Percentiles rank a stretch among this genome's conserved stretches.
These are phyloP conservation scores for Cryptosporidium ubiquitum DNA, from an alignment of 169 alveolate species.

Conservation along the genomic window DNA sequence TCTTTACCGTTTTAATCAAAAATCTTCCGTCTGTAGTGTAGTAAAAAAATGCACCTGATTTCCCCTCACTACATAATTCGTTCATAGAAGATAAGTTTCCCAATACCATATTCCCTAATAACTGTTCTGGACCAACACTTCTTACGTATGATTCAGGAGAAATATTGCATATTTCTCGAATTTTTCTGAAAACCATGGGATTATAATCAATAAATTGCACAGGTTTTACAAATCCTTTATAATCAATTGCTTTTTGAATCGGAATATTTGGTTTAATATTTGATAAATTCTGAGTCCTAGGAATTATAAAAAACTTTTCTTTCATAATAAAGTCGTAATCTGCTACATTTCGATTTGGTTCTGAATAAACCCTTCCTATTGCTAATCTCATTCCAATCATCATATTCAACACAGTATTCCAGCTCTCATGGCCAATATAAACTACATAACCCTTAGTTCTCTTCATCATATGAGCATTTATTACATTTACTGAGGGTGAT, in stretches of 20 bases:
- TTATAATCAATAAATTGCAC: constrained; percentile 93
- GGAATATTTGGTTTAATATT: not conserved
- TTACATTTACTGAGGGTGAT: not conserved
- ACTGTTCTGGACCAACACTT: constrained; percentile 96
- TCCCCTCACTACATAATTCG: constrained; percentile 94
- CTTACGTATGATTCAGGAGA: constrained; percentile 90
- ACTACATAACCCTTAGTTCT: constrained; percentile 79
- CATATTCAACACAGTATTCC: constrained; percentile 91
- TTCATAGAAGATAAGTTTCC: constrained; percentile 94
- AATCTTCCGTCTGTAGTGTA: constrained; percentile 92
- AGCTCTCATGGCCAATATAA: constrained; percentile 90
- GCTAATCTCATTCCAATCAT: constrained; percentile 89
- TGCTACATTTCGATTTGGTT: constrained; percentile 69
- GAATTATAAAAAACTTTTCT: constrained; percentile 60
- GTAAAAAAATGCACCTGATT: constrained; percentile 95
- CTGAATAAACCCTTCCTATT: constrained; percentile 78
- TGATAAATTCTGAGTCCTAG: constrained; percentile 8
- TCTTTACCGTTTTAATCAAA: constrained; percentile 78
- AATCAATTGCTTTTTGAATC: constrained; percentile 6
- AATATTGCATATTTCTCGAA: constrained; percentile 90
- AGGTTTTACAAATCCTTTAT: constrained; percentile 15
- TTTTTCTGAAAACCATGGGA: constrained; percentile 94
- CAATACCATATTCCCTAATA: constrained; percentile 92
- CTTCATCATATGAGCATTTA: constrained; percentile 26
- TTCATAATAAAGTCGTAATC: constrained; percentile 70